Evolutionary conservation across 768 basidiomycete genomes (phyloP), one percentile per base, ranked within the genome.

Genomic region (Boletus rubescentipes): DNA sequence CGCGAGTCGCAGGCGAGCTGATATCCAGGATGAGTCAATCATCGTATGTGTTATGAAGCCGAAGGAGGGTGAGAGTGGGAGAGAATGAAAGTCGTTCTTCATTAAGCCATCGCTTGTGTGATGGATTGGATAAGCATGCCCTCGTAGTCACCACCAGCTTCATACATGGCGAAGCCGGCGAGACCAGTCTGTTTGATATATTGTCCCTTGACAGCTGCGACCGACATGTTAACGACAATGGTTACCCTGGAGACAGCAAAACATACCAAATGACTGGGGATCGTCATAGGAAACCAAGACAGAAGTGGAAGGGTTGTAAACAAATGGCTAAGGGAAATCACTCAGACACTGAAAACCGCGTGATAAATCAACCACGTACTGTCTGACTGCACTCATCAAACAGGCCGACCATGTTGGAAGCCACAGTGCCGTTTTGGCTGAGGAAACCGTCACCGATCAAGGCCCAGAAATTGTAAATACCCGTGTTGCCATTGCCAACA

Each of bases 331-430:
- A 21, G 6, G 14, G 9, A 41, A 46, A 4, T 26, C 26, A 20
- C 9, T 69, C 26, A 61, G 44, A 49, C 15, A 35, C 20, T 6
- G 38, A 35, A 21, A 53, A 23, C 5, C 43, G 16, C 9, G 8
- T 1, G 1, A 23, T 49, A 26, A 3, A 36, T 14, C 6, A 34
- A 9, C 4, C 3, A 73, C 83, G 31, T 57, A 91, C 89, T 51
- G 90, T 92, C 72, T 89, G 80, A 57, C 82, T 87, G 73, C 89
- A 91, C 7, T 76, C 63, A 55, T 90, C 86, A 59, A 75, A 89
- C 14, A 72, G 59, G 63, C 82, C 80, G 9, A 65, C 61, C 62
- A 87, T 83, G 4, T 80, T 81, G 1, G 64, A 53, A 9, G 79
- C 79, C 15, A 77, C 85, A 77, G 54, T 78, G 65, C 77, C 80